phyloP scores from a whole-genome alignment of 352 stramenopile genomes.

The Phytophthora capsici region DNA sequence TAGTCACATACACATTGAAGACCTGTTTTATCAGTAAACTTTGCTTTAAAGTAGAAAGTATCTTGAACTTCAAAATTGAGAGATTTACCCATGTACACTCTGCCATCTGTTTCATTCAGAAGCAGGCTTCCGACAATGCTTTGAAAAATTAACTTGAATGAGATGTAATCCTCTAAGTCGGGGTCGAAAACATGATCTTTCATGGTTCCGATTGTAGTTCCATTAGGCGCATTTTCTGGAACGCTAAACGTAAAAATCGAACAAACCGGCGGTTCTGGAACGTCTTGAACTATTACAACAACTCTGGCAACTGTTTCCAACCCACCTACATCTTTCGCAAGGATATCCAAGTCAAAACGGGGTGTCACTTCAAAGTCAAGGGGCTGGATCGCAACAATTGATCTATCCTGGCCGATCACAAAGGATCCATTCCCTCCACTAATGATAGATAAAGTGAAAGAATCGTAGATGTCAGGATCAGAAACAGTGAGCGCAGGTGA shows the following conservation, averaged over 20 bases:
- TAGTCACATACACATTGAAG: constrained; percentile 53
- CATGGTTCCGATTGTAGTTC: constrained; percentile 15
- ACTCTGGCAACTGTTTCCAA: constrained; percentile 37
- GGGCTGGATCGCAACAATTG: constrained; percentile 38
- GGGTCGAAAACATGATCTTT: constrained; percentile 10
- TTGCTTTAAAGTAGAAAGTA: constrained; percentile 40
- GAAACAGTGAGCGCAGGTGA: constrained; percentile 27
- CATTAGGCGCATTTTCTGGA: constrained; percentile 31
- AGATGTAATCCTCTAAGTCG: constrained; percentile 19
- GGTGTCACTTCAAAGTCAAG: constrained; percentile 52
- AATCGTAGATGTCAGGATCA: constrained; percentile 60
- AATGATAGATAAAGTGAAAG: constrained; percentile 45
- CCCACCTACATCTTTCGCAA: constrained; percentile 46
- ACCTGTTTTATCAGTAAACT: constrained; percentile 50
- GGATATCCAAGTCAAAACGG: constrained; percentile 49
- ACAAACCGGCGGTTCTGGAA: constrained; percentile 52
- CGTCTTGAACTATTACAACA: constrained; percentile 42
- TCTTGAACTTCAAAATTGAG: constrained; percentile 58
- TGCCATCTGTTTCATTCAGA: constrained; percentile 24
- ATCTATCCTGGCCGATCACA: constrained; percentile 48
- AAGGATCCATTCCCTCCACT: constrained; percentile 46
- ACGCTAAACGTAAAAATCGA: constrained; percentile 27
- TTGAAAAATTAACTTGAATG: constrained; percentile 21
- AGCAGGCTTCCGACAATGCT: neutral
- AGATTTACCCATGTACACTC: constrained; percentile 23